Percentiles rank a stretch among this genome's conserved stretches.
These are phyloP conservation scores for Diaporthe vaccinii DNA, from an alignment of 2,329 filamentous ascomycete species.

Conservation along the genomic window DNA sequence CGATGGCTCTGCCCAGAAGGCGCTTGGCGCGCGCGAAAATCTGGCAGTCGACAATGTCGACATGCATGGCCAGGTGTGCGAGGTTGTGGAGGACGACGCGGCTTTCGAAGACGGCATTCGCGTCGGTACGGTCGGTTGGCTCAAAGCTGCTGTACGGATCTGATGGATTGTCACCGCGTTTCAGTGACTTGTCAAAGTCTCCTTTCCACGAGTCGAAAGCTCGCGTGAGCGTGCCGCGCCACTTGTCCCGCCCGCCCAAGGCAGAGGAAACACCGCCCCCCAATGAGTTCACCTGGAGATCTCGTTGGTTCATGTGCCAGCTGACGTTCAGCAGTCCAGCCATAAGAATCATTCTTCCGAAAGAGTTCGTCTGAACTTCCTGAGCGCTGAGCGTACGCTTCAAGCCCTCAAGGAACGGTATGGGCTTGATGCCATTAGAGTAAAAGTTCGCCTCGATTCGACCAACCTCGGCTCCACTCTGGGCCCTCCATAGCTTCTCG, in stretches of 20 bases:
- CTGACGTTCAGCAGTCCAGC: conserved; percentile 92
- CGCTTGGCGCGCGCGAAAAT: conserved; percentile 92
- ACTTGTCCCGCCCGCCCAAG: conserved; percentile 89
- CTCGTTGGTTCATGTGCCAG: conserved; percentile 98
- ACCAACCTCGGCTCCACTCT: conserved; percentile 87
- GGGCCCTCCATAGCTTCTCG: conserved; percentile 91
- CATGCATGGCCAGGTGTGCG: conserved; percentile 98
- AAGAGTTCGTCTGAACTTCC: conserved; percentile 90
- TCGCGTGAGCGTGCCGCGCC: conserved; percentile 85
- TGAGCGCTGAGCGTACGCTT: conserved; percentile 91
- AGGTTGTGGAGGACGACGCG: conserved; percentile 92
- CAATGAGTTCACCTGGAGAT: conserved; percentile 90
- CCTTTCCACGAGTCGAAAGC: conserved; percentile 95
- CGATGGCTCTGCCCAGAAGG: conserved; percentile 87
- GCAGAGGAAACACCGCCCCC: conserved; percentile 79
- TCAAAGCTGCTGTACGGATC: conserved; percentile 68
- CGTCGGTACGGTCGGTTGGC: conserved; percentile 72
- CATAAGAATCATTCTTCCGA: conserved; percentile 94
- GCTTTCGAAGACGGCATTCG: conserved; percentile 82
- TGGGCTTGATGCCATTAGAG: conserved; percentile 85
- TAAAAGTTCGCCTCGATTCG: conserved; percentile 85
- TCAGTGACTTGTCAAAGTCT: conserved; percentile 87
- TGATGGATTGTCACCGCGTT: conserved; percentile 66
- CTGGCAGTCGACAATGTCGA: conserved; percentile 97
- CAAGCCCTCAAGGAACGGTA: conserved; percentile 90